Base-by-base conservation (phyloP, 768 basidiomycete species). In the Lactarius pseudohatsudake region DNA sequence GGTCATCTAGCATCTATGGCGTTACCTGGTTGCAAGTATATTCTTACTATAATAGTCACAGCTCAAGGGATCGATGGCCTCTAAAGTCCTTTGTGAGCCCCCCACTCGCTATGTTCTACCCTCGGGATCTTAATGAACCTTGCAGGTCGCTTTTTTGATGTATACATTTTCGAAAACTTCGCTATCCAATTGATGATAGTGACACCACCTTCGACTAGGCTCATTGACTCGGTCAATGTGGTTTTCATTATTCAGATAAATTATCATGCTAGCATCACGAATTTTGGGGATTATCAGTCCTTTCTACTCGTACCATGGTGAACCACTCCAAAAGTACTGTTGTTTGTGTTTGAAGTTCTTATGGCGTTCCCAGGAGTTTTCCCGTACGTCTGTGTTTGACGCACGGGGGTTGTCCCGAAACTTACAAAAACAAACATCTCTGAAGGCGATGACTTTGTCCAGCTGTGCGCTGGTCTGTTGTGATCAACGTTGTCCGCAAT, bases 101-200 rank as follows among this genome's bases (percentile, higher is more conserved):
- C 22, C 13, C 6, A n/a, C n/a, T 1, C 16, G 26, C 13, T 20
- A 10, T 26, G 3, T 28, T 7, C 28, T 9, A 60, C 11, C 8
- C 47, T 45, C 2, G 13, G 26, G n/a, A 1, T 47, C 34, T 36
- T 54, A 61, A 53, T 15, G 22, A 53, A 0, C 22, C 15, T 61
- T 26, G 26, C 61, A 61, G 61, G 50, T 61, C 22, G 50, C 61
- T 53, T n/a, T 61, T 36, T 30, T 61, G 36, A 61, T 61, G 61
- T 61, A 20, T 22, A 1, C 11, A 15, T 38, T 8, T 43, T 32
- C 30, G 32, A 45, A n/a, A 15, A 5, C 30, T 60, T 28, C 50
- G 11, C 50, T 15, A 26, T 50, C 41, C 20, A n/a, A 36, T 38
- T 8, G 11, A 36, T 15, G 32, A 18, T 16, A 50, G 9, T 38